These are phyloP conservation scores for Thraustochytrium sp. DNA, from an alignment of 352 stramenopile genomes.

Conservation along the genomic window DNA sequence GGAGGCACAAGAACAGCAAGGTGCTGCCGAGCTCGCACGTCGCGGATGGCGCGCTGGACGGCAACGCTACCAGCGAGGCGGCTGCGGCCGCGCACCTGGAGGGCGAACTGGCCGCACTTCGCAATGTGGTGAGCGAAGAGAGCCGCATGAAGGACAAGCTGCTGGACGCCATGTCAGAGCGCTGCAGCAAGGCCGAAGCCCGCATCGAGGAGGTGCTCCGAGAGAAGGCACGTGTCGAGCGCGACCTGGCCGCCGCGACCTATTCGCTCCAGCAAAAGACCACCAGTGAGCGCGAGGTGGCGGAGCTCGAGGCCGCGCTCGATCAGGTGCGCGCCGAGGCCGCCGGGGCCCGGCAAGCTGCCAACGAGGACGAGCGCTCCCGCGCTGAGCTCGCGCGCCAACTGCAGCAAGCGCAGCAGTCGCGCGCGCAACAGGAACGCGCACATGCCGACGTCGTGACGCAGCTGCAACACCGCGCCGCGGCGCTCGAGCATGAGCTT, in stretches of 20 bases:
- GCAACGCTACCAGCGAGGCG: background rate
- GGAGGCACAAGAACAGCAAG: conserved; percentile 12
- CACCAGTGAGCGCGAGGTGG: background rate
- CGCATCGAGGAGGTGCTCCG: background rate
- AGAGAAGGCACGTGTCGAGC: conserved; percentile 27
- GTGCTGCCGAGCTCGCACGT: background rate
- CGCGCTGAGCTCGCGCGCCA: background rate
- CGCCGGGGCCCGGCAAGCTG: background rate
- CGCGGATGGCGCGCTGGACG: background rate
- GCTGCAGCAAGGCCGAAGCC: conserved; percentile 32
- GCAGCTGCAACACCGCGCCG: background rate
- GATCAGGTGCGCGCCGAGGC: background rate
- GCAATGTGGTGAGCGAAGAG: conserved; percentile 12
- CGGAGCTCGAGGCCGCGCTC: background rate
- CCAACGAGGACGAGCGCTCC: background rate
- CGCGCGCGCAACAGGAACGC: background rate
- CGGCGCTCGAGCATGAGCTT: background rate
- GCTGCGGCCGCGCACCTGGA: background rate
- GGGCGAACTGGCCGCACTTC: conserved; percentile 1
- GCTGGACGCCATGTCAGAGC: background rate
- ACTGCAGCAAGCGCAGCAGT: background rate
- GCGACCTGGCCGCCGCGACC: background rate
- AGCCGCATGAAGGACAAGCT: conserved; percentile 32
- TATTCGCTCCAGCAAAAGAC: conserved; percentile 23
- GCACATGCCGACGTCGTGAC: background rate